Evolutionary conservation across 768 basidiomycete species (phyloP), one percentile per base, ranked within the genome.

Genomic region (Calocybe cyanea): DNA sequence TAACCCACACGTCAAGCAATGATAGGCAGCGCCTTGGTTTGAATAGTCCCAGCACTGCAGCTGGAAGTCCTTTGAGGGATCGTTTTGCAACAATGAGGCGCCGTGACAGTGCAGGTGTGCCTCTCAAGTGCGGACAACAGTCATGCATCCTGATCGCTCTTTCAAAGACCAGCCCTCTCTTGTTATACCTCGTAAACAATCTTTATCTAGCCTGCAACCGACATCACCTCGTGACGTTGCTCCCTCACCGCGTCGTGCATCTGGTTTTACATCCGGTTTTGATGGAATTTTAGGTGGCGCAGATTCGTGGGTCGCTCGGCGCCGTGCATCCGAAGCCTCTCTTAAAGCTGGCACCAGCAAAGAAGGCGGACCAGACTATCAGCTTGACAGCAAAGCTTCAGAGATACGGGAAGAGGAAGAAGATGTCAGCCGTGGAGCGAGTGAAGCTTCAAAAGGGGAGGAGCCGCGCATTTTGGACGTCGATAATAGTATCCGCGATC

Each of bases 261-360:
- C 78, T 45, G 74, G 79, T 8, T 74, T 74, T 54, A 68, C 74
- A 17, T 68, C 79, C 44, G 76, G 76, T 46, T 87, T 89, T 52
- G 87, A 90, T 55, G 86, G 86, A n/a, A 77, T 88, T 8, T 67
- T 89, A 39, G 71, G 68, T 39, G 71, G 68, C 40, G 81, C 80
- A 38, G 87, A 89, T 42, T 77, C 83, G 23, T 87, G 87, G 87
- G 64, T 73, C 14, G 68, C 81, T 10, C 72, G 81, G 53, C 75
- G 81, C 55, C 79, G 84, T 30, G 64, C 76, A 50, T 80, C 84
- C n/a, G 79, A 80, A 49, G 71, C 74, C 25, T 65, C 71, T 14
- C 46, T 68, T 39, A 86, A 78, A 54, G 45, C 64, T 37, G 59
- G 64, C 49, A 62, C 62, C 55, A 63, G 62, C 57, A 65, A 63